These are phyloP conservation scores for Leishmania tropica DNA, from an alignment of 208 protist species.

Conservation along the genomic window DNA sequence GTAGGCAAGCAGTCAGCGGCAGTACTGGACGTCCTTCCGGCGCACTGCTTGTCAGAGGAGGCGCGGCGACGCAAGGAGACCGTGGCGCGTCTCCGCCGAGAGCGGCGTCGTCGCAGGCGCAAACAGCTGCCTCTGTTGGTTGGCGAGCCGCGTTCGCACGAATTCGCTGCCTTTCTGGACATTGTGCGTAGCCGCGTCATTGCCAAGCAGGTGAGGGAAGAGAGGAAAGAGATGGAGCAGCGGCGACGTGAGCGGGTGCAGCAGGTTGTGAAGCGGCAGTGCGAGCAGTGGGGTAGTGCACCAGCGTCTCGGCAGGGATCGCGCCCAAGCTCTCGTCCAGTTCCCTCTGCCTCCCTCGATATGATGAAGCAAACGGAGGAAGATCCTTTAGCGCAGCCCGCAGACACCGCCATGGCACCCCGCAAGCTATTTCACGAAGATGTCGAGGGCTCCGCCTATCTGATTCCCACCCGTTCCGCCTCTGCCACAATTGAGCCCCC, in stretches of 20 bases:
- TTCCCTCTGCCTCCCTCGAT: constrained; percentile 8
- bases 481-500: not conserved
- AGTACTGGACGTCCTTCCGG: not conserved
- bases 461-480: constrained; percentile 18
- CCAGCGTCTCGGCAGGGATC: constrained; percentile 1
- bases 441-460: constrained; percentile 37
- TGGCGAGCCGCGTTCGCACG: constrained; percentile 40
- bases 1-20: not conserved
- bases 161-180: constrained; percentile 39
- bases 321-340: not conserved
- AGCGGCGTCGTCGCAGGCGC: constrained; percentile 24
- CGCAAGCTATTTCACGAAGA: constrained; percentile 30
- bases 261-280: constrained; percentile 18
- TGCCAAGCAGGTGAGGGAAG: constrained; percentile 22
- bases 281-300: constrained; percentile 18
- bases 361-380: constrained; percentile 5
- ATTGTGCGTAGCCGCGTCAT: constrained; percentile 27
- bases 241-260: constrained; percentile 11
- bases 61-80: constrained; percentile 2
- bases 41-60: constrained; percentile 1
- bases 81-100: constrained; percentile 17
- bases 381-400: not conserved
- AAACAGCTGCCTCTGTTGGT: constrained; percentile 50
- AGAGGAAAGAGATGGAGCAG: constrained; percentile 7
- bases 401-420: not conserved